Percentiles rank a stretch among this genome's conserved stretches.
phyloP scores from a whole-genome alignment of 176 grass and related monocot genomes.

The Paspalum notatum region DNA sequence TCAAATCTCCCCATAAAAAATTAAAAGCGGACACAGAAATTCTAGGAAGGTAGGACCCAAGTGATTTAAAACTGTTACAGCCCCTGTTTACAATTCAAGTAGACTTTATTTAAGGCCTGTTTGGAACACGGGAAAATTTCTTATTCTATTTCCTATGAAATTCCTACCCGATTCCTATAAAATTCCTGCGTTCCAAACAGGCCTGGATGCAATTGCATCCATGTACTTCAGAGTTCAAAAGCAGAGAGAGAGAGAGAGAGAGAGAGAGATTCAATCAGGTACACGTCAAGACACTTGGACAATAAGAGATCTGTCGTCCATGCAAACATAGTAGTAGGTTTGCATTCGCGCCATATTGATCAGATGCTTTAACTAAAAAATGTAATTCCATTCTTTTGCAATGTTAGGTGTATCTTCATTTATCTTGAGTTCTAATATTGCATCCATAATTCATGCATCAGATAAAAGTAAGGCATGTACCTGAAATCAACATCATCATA shows the following conservation, averaged over 20 bases:
- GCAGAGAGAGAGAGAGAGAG: background rate
- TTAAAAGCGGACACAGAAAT: background rate
- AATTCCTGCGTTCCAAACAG: too few species aligned
- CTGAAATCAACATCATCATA: conserved; percentile 96
- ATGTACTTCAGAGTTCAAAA: conserved; percentile 11
- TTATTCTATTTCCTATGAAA: too few species aligned
- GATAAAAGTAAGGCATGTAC: conserved; percentile 40
- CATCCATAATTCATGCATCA: background rate
- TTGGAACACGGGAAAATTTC: too few species aligned
- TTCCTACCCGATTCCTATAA: too few species aligned
- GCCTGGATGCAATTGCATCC: conserved; percentile 1
- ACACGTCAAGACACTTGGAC: conserved; percentile 16
- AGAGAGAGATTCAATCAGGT: conserved; percentile 10
- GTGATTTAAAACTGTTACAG: background rate
- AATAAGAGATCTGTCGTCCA: conserved; percentile 17
- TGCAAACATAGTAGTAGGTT: conserved; percentile 27
- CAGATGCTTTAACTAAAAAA: background rate
- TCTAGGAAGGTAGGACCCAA: background rate
- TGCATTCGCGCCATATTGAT: background rate
- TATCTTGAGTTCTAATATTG: background rate
- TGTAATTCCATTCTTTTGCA: background rate
- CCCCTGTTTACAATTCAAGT: conserved; percentile 9
- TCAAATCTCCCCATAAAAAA: background rate
- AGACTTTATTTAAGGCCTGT: background rate
- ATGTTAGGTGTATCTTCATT: conserved; percentile 21